phyloP scores from a whole-genome alignment of 257 asterid species.

The Mentha longifolia region DNA sequence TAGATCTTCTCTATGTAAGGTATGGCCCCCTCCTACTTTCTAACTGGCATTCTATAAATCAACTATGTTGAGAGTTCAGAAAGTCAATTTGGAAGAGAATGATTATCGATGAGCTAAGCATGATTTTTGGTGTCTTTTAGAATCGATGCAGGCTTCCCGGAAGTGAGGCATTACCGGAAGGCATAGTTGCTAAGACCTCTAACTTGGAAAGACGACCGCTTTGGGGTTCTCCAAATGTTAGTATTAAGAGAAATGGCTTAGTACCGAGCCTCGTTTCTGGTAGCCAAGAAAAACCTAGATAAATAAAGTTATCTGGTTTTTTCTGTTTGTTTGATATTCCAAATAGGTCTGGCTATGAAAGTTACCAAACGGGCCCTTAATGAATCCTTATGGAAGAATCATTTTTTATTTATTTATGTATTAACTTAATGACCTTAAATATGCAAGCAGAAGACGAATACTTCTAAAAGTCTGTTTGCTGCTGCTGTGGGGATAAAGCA shows the following conservation, averaged over 20 bases:
- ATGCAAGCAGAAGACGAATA: slow-evolving; percentile 48
- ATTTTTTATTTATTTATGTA: not conserved
- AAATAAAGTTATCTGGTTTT: too few species aligned
- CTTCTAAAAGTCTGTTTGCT: slow-evolving; percentile 59
- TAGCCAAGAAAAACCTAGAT: too few species aligned
- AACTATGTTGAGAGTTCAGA: too few species aligned
- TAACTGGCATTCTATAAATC: too few species aligned
- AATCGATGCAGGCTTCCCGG: slow-evolving; percentile 67
- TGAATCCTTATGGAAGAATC: too few species aligned
- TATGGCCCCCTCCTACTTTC: slow-evolving; percentile 31
- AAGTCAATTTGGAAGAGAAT: not conserved
- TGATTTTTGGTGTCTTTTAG: slow-evolving; percentile 53
- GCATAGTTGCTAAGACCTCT: slow-evolving; percentile 66
- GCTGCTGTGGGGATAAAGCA: slow-evolving; percentile 81
- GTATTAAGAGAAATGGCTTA: not conserved
- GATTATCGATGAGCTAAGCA: not conserved
- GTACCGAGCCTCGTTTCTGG: too few species aligned
- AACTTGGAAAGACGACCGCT: slow-evolving; percentile 78
- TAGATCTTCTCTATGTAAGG: slow-evolving; percentile 51
- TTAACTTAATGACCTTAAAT: not conserved
- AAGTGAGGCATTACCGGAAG: slow-evolving; percentile 72
- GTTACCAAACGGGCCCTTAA: too few species aligned
- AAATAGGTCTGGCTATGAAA: too few species aligned
- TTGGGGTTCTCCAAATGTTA: slow-evolving; percentile 89
- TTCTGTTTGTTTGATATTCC: too few species aligned